A percentile compares a stretch with the other conserved stretches of the same genome.
phyloP scores from a whole-genome alignment of 2,329 filamentous ascomycete genomes.

The Penicillium occitanis region DNA sequence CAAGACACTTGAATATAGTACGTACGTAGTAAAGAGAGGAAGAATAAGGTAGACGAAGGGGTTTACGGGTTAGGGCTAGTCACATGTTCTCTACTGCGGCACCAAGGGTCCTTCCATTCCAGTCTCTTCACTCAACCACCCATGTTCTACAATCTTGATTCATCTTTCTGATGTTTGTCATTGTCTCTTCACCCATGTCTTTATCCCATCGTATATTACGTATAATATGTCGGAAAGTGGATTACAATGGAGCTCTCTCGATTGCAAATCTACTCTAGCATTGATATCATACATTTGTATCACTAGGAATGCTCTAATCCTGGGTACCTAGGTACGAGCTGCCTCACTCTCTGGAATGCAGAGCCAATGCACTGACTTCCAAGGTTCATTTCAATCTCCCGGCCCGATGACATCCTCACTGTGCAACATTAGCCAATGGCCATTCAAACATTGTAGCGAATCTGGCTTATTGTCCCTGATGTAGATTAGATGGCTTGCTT shows the following conservation, averaged over 20 bases:
- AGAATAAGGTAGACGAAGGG: too few species aligned
- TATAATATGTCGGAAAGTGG: not conserved
- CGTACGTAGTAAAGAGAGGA: not conserved
- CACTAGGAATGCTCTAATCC: conserved; percentile 13
- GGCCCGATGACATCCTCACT: conserved; percentile 7
- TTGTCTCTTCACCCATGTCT: not conserved
- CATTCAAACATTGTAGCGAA: not conserved
- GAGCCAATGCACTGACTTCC: conserved; percentile 4
- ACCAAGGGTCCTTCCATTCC: not conserved
- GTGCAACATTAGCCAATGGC: conserved; percentile 11
- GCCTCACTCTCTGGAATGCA: conserved; percentile 8
- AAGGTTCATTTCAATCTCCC: not conserved
- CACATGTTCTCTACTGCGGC: not conserved
- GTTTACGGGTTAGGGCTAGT: not conserved
- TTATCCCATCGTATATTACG: not conserved
- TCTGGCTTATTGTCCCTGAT: not conserved
- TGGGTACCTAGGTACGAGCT: conserved; percentile 6
- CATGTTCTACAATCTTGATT: not conserved
- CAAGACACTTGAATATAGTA: not conserved
- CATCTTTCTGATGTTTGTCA: not conserved
- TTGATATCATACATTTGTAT: conserved; percentile 13
- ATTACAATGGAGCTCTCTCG: not conserved
- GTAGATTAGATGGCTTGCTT: not conserved
- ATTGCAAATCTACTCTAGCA: not conserved
- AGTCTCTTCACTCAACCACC: not conserved